Evolutionary conservation across 1,284 basidiomycete genomes (phyloP), one percentile per base, ranked within the genome.

Genomic region (Cutaneotrichosporon mucoides): DNA sequence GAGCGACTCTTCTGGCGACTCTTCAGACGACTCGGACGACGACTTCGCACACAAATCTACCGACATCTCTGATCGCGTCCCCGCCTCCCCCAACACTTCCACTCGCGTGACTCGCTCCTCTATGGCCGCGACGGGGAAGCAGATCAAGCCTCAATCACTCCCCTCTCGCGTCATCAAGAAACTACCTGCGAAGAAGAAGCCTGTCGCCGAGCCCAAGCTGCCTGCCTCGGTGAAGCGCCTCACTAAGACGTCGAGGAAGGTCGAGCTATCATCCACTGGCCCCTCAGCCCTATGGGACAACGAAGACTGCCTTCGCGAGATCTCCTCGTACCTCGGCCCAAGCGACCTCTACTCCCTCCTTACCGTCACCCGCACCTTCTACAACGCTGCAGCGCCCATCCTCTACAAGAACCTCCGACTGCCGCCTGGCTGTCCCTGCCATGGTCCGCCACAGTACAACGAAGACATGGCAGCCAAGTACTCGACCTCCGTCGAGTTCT

Each of bases 401-500:
- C 56, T 57, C n/a, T 57, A 57, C 36, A 48, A 49, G 16, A 35
- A 38, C 44, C 11, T 44, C 13, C 8, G 15, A 15, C 15, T 44
- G 33, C 48, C 33, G 13, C 16, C 42, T 2, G 12, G 13, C 7
- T 57, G 36, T 35, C 4, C n/a, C 15, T 46, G 40, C 38, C 45
- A 6, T 11, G 24, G 41, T 9, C 49, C 16, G 11, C 36, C 42
- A 12, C 37, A 33, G 6, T 38, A 10, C 43, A 44, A 51, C 24
- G 12, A 6, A 1, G 42, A 15, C 3, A 15, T 41, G 8, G 34
- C 24, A 5, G 9, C 6, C 6, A n/a, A 8, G 4, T 41, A 45
- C 49, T 52, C 56, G 4, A 51, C 43, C 4, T n/a, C 56, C 0
- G 3, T 57, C 44, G 49, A 57, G 43, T 40, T 51, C 48, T 40